Conservation (phyloP, 805 yeast species). For the Saturnispora saitoi region DNA sequence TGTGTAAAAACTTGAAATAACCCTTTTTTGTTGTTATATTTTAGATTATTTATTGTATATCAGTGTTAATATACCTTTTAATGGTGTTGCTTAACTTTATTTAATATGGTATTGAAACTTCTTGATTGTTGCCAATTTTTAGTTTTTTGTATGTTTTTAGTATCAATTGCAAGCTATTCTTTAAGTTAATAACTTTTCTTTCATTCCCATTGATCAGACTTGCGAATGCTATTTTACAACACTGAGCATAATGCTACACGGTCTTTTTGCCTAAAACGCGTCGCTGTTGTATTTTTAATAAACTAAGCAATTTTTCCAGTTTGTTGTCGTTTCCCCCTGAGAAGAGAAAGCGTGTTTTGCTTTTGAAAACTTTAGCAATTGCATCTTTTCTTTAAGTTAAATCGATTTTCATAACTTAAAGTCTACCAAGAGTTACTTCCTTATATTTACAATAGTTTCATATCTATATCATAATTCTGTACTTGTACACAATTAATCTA, state of each 20-base stretch:
- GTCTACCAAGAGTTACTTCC: neutral
- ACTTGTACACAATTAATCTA: neutral
- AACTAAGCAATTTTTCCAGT: neutral
- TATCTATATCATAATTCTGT: neutral
- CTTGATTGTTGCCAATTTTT: no score
- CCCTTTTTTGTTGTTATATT: neutral
- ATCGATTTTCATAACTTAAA: neutral
- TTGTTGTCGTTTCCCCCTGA: slow-evolving; percentile 1
- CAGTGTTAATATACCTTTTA: neutral
- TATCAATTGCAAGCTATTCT: no score
- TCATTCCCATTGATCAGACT: neutral
- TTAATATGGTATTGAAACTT: no score
- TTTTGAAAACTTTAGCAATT: neutral
- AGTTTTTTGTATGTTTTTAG: no score
- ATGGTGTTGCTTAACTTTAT: no score
- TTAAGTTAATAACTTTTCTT: no score
- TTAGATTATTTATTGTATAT: slow-evolving; percentile 5
- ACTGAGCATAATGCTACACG: neutral
- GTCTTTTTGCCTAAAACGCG: neutral
- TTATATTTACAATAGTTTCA: neutral
- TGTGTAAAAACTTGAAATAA: no score
- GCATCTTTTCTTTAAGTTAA: neutral
- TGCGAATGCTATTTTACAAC: neutral
- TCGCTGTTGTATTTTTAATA: neutral
- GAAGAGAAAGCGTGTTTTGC: neutral